phyloP scores from a whole-genome alignment of 768 basidiomycete genomes.

The Clavaria fumosa region DNA sequence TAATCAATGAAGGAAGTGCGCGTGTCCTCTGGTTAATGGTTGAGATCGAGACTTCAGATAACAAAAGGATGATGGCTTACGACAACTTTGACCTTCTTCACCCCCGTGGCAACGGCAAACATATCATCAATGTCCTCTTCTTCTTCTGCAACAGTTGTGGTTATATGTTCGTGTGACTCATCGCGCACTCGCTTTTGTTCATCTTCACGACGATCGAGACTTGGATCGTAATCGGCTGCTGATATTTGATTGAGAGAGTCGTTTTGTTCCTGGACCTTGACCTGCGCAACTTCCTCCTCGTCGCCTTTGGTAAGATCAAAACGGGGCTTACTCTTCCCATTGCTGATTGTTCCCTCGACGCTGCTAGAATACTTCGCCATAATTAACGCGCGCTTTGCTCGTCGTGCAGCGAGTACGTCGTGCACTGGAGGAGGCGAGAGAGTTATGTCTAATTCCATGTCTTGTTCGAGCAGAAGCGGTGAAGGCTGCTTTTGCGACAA shows the following conservation, averaged over 20 bases:
- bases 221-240: constrained; percentile 83
- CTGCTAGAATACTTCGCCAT: constrained; percentile 48
- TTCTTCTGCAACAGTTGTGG: constrained; percentile 50
- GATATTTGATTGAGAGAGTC: constrained; percentile 54
- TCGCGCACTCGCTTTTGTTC: constrained; percentile 51
- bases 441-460: constrained; percentile 43
- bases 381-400: constrained; percentile 63
- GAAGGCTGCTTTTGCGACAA: constrained; percentile 4
- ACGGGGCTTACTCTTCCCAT: constrained; percentile 50
- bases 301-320: constrained; percentile 60
- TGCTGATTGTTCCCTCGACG: constrained; percentile 45
- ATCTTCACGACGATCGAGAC: constrained; percentile 68
- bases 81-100: constrained; percentile 38
- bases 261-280: constrained; percentile 30
- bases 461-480: constrained; percentile 16
- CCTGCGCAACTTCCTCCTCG: constrained; percentile 32
- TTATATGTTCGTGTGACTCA: constrained; percentile 32
- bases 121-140: constrained; percentile 91
- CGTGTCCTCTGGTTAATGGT: too few relatives aligned
- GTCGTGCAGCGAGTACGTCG: constrained; percentile 48
- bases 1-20: constrained; percentile 46
- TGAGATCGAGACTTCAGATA: too few relatives aligned
- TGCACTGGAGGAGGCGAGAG: constrained; percentile 42
- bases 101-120: constrained; percentile 53
- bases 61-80: constrained; percentile 36